A percentile compares a stretch with the other conserved stretches of the same genome.
Conservation (phyloP, 768 basidiomycete genomes). For the Boletus rubropictus region DNA sequence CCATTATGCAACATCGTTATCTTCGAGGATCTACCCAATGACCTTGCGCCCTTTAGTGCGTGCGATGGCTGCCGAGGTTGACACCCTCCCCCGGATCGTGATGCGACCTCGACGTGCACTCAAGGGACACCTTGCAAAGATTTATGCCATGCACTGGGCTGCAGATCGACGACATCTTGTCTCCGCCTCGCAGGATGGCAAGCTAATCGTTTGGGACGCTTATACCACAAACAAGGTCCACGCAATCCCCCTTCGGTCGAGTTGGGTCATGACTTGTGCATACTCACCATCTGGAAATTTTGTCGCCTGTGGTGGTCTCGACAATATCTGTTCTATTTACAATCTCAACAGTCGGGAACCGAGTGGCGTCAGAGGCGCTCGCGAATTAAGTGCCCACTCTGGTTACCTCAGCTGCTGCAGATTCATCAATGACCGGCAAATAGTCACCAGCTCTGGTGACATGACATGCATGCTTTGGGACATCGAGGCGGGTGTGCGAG, state of each 20-base stretch:
- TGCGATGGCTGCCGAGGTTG: slow-evolving; percentile 97
- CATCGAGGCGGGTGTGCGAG: slow-evolving; percentile 93
- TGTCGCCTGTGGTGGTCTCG: slow-evolving; percentile 97
- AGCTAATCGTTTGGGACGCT: slow-evolving; percentile 99
- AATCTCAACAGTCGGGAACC: slow-evolving; percentile 74
- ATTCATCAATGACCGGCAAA: slow-evolving; percentile 98
- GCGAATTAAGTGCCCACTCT: slow-evolving; percentile 94
- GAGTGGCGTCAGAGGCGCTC: slow-evolving; percentile 81
- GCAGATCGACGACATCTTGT: slow-evolving; percentile 95
- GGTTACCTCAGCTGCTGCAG: slow-evolving; percentile 98
- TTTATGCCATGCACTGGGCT: slow-evolving; percentile 99
- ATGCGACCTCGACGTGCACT: slow-evolving; percentile 95
- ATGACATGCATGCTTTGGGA: slow-evolving; percentile 99
- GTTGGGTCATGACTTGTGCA: slow-evolving; percentile 99
- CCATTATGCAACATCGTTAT: slow-evolving; percentile 1
- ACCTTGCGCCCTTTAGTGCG: slow-evolving; percentile 55
- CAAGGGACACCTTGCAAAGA: slow-evolving; percentile 97
- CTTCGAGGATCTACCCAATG: slow-evolving; percentile 7
- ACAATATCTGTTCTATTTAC: slow-evolving; percentile 99
- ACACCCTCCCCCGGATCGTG: slow-evolving; percentile 90
- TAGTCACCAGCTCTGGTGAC: slow-evolving; percentile 95
- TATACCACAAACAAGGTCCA: slow-evolving; percentile 99
- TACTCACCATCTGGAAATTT: slow-evolving; percentile 96
- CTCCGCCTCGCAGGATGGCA: slow-evolving; percentile 99
- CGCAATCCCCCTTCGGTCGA: slow-evolving; percentile 94